A percentile compares a stretch with the other conserved stretches of the same genome.
phyloP scores from a whole-genome alignment of 2,329 filamentous ascomycete genomes.

The Fusarium subtropicale region DNA sequence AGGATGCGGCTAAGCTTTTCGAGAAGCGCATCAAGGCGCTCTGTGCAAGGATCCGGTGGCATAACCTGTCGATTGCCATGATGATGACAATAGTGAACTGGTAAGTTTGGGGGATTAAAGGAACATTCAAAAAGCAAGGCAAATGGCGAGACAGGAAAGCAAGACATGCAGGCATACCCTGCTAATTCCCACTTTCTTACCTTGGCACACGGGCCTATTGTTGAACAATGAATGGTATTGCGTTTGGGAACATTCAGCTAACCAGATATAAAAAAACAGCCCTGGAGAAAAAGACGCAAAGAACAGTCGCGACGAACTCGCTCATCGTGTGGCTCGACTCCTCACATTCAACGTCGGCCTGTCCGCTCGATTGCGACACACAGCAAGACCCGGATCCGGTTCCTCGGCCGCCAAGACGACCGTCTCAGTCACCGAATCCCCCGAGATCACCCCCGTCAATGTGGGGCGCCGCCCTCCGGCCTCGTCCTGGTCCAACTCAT shows the following conservation, averaged over 20 bases:
- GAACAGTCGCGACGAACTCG: constrained; percentile 51
- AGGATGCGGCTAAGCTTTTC: constrained; percentile 32
- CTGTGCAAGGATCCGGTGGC: constrained; percentile 52
- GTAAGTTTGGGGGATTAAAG: constrained; percentile 38
- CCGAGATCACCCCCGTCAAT: constrained; percentile 33
- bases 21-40: constrained; percentile 48
- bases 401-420: constrained; percentile 35
- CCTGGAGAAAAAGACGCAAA: constrained; percentile 53
- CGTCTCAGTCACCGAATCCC: constrained; percentile 23
- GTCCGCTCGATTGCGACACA: constrained; percentile 49
- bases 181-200: not conserved
- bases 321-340: constrained; percentile 50
- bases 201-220: constrained; percentile 11
- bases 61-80: constrained; percentile 55
- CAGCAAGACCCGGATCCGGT: constrained; percentile 29
- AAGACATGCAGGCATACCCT: constrained; percentile 3
- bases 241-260: not conserved
- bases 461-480: constrained; percentile 36
- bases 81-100: constrained; percentile 56
- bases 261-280: constrained; percentile 33
- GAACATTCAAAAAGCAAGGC: not conserved
- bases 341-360: constrained; percentile 52
- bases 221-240: not conserved
- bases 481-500: constrained; percentile 19
- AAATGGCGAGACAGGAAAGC: not conserved